These are phyloP conservation scores for Crithidia thermophila DNA, from an alignment of 208 protist genomes.

Conservation along the genomic window DNA sequence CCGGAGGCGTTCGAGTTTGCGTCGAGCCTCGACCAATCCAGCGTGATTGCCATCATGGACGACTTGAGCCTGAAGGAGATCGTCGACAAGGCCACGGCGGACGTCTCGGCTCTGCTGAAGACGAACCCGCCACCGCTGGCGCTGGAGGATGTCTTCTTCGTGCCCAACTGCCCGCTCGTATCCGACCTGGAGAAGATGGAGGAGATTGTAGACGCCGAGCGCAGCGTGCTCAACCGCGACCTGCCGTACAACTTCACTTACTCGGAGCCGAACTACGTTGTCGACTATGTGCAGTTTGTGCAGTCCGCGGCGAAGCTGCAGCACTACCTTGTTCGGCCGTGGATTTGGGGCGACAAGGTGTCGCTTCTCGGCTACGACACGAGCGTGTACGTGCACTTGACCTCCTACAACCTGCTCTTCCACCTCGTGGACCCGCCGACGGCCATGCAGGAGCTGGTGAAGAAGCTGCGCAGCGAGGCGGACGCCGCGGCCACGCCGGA, in stretches of 20 bases:
- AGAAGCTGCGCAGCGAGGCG: conserved; percentile 32
- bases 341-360: conserved; percentile 82
- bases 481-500: conserved; percentile 11
- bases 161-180: conserved; percentile 63
- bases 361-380: conserved; percentile 71
- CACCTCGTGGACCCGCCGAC: conserved; percentile 29
- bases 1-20: conserved; percentile 87
- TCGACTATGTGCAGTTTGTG: conserved; percentile 84
- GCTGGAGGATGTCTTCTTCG: conserved; percentile 61
- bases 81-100: conserved; percentile 33
- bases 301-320: conserved; percentile 60
- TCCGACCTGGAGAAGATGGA: conserved; percentile 52
- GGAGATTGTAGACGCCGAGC: conserved; percentile 57
- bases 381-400: conserved; percentile 74
- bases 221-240: conserved; percentile 30
- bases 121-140: conserved; percentile 32
- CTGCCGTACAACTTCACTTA: conserved; percentile 67
- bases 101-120: conserved; percentile 38
- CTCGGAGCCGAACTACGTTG: conserved; percentile 79
- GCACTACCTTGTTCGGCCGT: conserved; percentile 74
- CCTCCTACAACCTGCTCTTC: conserved; percentile 81
- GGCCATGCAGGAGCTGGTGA: conserved; percentile 33
- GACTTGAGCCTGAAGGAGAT: conserved; percentile 40
- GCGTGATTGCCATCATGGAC: conserved; percentile 57
- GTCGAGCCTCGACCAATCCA: conserved; percentile 33